Evolutionary conservation across 306 rosid species (phyloP), one percentile per base, ranked within the genome.

Genomic region (Castanospermum australe): DNA sequence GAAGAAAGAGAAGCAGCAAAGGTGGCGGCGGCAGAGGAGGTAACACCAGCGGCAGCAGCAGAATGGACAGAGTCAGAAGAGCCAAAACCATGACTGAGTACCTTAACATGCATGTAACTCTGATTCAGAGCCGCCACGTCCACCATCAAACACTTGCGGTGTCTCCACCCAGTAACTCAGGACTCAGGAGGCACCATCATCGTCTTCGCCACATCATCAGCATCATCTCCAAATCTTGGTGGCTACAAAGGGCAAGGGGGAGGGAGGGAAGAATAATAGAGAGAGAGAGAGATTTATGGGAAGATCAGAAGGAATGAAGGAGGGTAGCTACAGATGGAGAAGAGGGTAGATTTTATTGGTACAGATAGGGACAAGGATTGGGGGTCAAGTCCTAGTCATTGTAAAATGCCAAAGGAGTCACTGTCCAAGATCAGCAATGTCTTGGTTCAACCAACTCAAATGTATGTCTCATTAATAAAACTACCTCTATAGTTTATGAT

Each of bases 11-110:
- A 17, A 92, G 83, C 67, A 77, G 17, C 10, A 47, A 56, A 10
- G 97, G 97, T 15, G 97, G 97, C 10, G 97, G 97, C 0, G 97
- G 97, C 65, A 92, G 81, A 33, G 97, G 97, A 8, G 97, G 97
- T 73, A 92, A 54, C 14, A 90, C 85, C 75, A 90, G 73, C 0
- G 97, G 97, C 20, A 90, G 81, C 55, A 90, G 6, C 75, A 92
- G 63, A 66, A 92, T 76, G 0, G 65, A 79, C 22, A 90, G 61
- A 52, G 94, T 79, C 21, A 90, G 39, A 38, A 87, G 42, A 41
- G 17, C 76, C 90, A 92, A 64, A 51, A 90, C 20, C 87, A 84
- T 75, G n/a, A 71, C 64, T 17, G 88, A 80, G 51, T 71, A 89
- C 51, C 84, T 71, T 24, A 85, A 55, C 92, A 89, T 88, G 77